Percentiles rank a stretch among this genome's conserved stretches.
Conservation (phyloP, 1,284 basidiomycete species). For the Apiotrichum montevideense region DNA sequence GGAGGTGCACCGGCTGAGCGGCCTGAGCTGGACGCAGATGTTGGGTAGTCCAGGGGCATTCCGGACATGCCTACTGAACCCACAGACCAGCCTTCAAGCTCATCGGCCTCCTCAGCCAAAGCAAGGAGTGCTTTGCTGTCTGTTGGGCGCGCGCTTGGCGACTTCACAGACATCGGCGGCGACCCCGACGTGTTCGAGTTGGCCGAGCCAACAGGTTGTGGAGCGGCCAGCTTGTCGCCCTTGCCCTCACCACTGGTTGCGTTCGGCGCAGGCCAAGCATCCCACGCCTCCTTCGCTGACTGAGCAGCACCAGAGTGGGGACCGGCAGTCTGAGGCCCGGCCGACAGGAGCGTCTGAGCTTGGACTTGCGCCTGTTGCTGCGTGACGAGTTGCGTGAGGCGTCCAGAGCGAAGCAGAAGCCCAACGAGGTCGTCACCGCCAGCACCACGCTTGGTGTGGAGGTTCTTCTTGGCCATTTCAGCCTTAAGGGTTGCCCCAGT, state of each 20-base stretch:
- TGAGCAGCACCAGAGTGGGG: slow-evolving; percentile 13
- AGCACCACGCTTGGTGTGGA: slow-evolving; percentile 86
- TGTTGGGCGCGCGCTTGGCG: slow-evolving; percentile 29
- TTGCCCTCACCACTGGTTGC: slow-evolving; percentile 8
- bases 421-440: slow-evolving; percentile 46
- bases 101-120: slow-evolving; percentile 45
- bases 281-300: slow-evolving; percentile 36
- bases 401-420: slow-evolving; percentile 34
- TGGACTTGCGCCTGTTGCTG: slow-evolving; percentile 18
- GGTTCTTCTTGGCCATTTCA: slow-evolving; percentile 99
- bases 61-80: slow-evolving; percentile 28
- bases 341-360: slow-evolving; percentile 3
- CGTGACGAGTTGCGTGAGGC: slow-evolving; percentile 23
- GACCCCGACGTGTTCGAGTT: slow-evolving; percentile 30
- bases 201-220: slow-evolving; percentile 4
- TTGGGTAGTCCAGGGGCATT: slow-evolving; percentile 18
- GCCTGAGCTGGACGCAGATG: slow-evolving; percentile 1
- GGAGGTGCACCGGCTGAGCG: slow-evolving; percentile 3
- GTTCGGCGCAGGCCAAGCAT: slow-evolving; percentile 20
- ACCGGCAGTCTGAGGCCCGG: slow-evolving; percentile 1
- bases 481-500: slow-evolving; percentile 91
- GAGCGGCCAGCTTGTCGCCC: slow-evolving; percentile 11
- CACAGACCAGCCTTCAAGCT: slow-evolving; percentile 44
- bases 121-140: slow-evolving; percentile 46
- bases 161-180: slow-evolving; percentile 30